These are phyloP conservation scores for Pestalotiopsis sp. DNA, from an alignment of 2,329 filamentous ascomycete species.

Conservation along the genomic window DNA sequence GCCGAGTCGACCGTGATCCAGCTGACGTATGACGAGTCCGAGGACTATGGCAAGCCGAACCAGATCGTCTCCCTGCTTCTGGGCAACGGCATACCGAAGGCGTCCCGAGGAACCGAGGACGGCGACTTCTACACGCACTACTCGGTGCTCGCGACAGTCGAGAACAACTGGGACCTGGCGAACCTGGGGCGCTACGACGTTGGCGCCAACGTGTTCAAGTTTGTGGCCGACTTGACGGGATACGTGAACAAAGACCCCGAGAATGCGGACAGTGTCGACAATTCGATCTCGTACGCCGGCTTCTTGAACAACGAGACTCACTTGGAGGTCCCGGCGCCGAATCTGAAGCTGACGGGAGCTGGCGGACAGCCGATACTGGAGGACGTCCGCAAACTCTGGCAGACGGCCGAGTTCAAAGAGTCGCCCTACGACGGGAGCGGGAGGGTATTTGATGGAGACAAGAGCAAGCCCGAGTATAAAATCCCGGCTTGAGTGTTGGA, in stretches of 20 bases:
- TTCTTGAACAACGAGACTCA: constrained; percentile 38
- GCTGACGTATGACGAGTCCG: constrained; percentile 79
- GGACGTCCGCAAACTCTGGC: constrained; percentile 35
- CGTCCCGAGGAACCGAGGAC: constrained; percentile 70
- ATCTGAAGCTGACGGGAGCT: constrained; percentile 44
- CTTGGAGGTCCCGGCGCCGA: constrained; percentile 42
- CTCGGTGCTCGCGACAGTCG: constrained; percentile 52
- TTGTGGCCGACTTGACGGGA: constrained; percentile 62
- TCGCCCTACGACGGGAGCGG: constrained; percentile 52
- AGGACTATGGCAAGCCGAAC: constrained; percentile 69
- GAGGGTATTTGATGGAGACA: constrained; percentile 43
- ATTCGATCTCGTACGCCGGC: constrained; percentile 46
- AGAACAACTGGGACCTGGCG: constrained; percentile 70
- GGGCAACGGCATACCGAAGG: constrained; percentile 68
- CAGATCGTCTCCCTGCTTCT: constrained; percentile 72
- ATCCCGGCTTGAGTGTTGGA: constrained; percentile 23
- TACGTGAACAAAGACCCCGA: constrained; percentile 47
- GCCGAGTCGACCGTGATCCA: constrained; percentile 75
- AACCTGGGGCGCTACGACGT: constrained; percentile 35
- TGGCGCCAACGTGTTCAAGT: constrained; percentile 55
- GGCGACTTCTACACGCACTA: constrained; percentile 69
- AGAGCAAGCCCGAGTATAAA: constrained; percentile 41
- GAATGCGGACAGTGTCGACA: constrained; percentile 36
- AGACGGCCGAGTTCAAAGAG: constrained; percentile 23
- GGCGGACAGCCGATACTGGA: constrained; percentile 42